Conservation (phyloP, 208 protist genomes). For the Leishmania mexicana region DNA sequence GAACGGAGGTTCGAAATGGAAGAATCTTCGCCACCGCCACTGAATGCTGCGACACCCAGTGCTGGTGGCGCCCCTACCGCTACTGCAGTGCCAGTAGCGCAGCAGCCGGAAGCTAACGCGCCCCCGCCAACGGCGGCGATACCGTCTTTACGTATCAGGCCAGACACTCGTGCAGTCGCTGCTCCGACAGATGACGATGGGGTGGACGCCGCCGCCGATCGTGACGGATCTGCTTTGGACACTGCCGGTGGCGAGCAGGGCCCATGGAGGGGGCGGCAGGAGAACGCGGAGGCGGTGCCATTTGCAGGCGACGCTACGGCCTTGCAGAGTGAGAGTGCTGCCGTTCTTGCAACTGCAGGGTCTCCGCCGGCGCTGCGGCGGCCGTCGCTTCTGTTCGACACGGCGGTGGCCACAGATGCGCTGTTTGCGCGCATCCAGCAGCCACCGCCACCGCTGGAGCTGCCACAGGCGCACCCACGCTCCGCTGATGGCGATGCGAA, state of each 20-base stretch:
- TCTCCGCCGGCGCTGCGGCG: constrained; percentile 20
- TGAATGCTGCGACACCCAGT: background rate
- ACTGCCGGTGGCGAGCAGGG: background rate
- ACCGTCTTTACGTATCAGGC: background rate
- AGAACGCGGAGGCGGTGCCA: background rate
- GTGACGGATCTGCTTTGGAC: background rate
- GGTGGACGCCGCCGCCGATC: background rate
- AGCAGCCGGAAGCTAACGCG: background rate
- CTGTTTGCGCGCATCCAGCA: constrained; percentile 25
- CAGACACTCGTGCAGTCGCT: background rate
- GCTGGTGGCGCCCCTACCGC: background rate
- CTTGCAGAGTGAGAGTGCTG: background rate
- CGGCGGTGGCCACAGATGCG: constrained; percentile 21
- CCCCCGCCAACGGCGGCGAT: background rate
- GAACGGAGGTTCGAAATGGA: background rate
- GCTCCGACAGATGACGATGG: background rate
- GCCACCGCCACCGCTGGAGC: background rate
- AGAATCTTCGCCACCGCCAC: background rate
- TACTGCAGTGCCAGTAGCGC: background rate
- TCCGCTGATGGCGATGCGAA: background rate
- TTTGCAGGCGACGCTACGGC: background rate
- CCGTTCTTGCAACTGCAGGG: background rate
- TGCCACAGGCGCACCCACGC: background rate
- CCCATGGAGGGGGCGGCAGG: background rate
- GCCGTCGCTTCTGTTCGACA: constrained; percentile 28